Conservation (phyloP, 768 basidiomycete species). For the Rhodocollybia butyracea region DNA sequence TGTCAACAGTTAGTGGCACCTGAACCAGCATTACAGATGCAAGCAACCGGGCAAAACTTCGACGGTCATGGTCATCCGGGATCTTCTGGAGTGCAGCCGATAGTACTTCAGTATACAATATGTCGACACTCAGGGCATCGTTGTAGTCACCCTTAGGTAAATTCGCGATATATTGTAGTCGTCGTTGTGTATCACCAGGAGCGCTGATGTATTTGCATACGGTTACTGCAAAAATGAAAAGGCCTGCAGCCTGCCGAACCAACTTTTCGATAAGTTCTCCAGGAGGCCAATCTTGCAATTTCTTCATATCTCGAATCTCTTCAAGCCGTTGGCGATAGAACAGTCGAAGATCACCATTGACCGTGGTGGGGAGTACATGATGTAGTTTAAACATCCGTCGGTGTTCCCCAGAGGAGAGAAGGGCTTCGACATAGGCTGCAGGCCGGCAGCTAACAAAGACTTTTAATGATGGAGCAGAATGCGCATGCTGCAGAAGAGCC, state of each 20-base stretch:
- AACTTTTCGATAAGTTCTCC: not conserved
- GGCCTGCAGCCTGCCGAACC: not conserved
- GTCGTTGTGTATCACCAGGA: not conserved
- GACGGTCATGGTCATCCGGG: not conserved
- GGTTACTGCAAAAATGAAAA: constrained; percentile 1
- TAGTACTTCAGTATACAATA: constrained; percentile 4
- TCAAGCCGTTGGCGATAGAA: not conserved
- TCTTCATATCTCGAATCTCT: not conserved
- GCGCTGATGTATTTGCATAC: constrained; percentile 1
- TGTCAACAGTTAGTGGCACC: not conserved
- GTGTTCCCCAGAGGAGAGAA: not conserved
- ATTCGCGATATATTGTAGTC: not conserved
- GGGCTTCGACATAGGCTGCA: not conserved
- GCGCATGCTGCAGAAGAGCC: not conserved
- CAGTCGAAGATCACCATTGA: not conserved
- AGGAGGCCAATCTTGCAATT: not conserved
- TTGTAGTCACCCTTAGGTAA: not conserved
- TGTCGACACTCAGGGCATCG: not conserved
- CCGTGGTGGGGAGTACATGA: not conserved
- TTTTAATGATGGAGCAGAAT: not conserved
- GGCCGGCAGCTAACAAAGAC: constrained; percentile 1
- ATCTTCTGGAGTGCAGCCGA: not conserved
- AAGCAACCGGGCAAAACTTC: not conserved
- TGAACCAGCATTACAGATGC: not conserved
- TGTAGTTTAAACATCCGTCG: constrained; percentile 3